These are phyloP conservation scores for Nannizziopsis arthrosporioides DNA, from an alignment of 2,329 filamentous ascomycete genomes.

Conservation along the genomic window DNA sequence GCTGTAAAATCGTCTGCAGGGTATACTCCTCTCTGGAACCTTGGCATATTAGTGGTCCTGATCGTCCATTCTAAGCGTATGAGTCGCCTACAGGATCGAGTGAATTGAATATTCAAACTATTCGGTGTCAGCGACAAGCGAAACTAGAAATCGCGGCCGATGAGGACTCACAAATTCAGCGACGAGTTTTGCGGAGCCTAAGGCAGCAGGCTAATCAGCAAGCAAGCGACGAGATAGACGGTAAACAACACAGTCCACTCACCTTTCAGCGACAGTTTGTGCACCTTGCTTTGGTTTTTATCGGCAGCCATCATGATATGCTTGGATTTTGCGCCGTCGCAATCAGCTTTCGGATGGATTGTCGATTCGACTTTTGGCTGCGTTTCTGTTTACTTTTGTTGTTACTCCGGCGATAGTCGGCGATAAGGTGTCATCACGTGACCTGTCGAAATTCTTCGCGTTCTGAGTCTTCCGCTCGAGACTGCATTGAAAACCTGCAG, in stretches of 20 bases:
- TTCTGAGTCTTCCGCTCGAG: background rate
- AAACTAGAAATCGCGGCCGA: background rate
- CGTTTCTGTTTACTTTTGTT: background rate
- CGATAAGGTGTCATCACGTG: slow-evolving; percentile 1
- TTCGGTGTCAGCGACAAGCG: slow-evolving; percentile 28
- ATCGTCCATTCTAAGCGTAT: slow-evolving; percentile 10
- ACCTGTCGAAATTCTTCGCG: background rate
- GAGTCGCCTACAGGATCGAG: slow-evolving; percentile 65
- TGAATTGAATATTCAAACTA: slow-evolving; percentile 95
- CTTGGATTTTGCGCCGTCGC: background rate
- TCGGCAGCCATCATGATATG: slow-evolving; percentile 33
- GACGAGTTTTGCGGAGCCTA: slow-evolving; percentile 69
- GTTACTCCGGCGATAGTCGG: background rate
- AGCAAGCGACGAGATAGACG: background rate
- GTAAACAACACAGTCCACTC: background rate
- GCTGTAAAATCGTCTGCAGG: slow-evolving; percentile 94
- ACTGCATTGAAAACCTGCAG: background rate
- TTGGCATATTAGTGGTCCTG: slow-evolving; percentile 26
- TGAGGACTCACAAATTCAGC: slow-evolving; percentile 71
- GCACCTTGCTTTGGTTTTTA: slow-evolving; percentile 70
- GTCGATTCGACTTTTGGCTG: background rate
- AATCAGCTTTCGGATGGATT: background rate
- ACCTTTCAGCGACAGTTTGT: slow-evolving; percentile 70
- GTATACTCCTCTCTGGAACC: slow-evolving; percentile 73
- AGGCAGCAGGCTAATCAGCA: slow-evolving; percentile 1